phyloP scores from a whole-genome alignment of 1,139 yeast genomes.

The Pichia sp. region DNA sequence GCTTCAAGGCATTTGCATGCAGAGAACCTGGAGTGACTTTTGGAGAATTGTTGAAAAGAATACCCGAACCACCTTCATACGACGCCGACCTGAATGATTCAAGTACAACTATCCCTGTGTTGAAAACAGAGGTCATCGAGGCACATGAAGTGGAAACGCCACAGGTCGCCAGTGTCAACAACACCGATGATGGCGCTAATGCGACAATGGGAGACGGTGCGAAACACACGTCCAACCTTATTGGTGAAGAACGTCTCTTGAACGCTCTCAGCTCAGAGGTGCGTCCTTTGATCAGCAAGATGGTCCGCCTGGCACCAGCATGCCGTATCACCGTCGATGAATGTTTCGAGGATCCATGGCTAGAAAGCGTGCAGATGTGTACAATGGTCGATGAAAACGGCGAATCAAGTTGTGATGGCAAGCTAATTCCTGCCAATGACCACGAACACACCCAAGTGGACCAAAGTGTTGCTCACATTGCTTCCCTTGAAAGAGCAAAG shows the following conservation, averaged over 20 bases:
- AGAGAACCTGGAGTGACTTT: conserved; percentile 38
- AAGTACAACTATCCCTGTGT: background rate
- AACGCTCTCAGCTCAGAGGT: conserved; percentile 69
- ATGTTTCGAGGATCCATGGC: conserved; percentile 77
- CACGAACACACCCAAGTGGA: conserved; percentile 88
- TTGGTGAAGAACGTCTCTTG: conserved; percentile 66
- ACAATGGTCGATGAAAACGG: conserved; percentile 44
- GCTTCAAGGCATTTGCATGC: conserved; percentile 66
- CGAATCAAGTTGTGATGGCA: conserved; percentile 34
- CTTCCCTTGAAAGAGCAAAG: conserved; percentile 79
- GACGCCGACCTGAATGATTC: conserved; percentile 12
- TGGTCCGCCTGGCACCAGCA: conserved; percentile 82
- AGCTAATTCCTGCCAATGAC: conserved; percentile 34
- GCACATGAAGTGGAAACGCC: conserved; percentile 7
- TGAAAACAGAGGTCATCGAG: conserved; percentile 12
- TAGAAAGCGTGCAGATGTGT: conserved; percentile 62
- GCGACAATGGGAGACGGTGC: conserved; percentile 13
- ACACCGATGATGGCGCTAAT: conserved; percentile 4
- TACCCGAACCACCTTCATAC: conserved; percentile 34
- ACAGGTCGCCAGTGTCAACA: too few relatives aligned
- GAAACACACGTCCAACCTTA: conserved; percentile 51
- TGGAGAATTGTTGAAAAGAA: conserved; percentile 33
- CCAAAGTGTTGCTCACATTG: conserved; percentile 92
- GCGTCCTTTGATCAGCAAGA: conserved; percentile 59
- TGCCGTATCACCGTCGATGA: conserved; percentile 83